Evolutionary conservation across 176 grass and related monocot species (phyloP).

Genomic region (Musa acuminata): DNA sequence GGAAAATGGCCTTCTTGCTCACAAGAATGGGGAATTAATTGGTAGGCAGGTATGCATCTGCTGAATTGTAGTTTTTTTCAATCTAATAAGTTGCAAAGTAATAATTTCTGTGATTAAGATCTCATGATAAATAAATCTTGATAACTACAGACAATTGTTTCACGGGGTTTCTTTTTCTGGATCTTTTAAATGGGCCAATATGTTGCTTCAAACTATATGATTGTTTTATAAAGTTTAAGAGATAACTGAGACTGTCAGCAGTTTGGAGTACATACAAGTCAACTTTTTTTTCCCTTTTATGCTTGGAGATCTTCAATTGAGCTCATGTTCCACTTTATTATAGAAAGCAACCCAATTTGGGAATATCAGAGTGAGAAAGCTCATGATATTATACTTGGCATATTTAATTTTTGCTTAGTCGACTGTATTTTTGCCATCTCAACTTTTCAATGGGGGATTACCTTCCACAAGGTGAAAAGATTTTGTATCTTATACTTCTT

Average conservation of each 20-base stretch:
- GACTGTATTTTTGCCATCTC: not conserved
- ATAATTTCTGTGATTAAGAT: not conserved
- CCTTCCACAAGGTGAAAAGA: no score
- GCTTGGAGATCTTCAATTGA: not conserved
- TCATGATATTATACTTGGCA: not conserved
- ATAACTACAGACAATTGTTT: no score
- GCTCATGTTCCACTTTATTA: not conserved
- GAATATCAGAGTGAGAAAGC: not conserved
- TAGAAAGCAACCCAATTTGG: not conserved
- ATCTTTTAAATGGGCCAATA: no score
- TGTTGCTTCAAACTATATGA: no score
- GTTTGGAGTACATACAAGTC: not conserved
- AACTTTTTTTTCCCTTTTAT: not conserved
- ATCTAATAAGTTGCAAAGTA: not conserved
- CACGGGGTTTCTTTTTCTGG: no score
- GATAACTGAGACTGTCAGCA: not conserved
- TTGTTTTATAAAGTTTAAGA: no score
- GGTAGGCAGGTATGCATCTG: constrained; percentile 46
- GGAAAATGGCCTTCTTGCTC: constrained; percentile 80
- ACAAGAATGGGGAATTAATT: constrained; percentile 73
- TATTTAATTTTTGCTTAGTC: not conserved
- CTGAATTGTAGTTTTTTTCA: not conserved
- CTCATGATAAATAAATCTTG: not conserved
- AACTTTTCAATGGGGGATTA: no score
- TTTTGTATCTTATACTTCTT: no score